These are phyloP conservation scores for Pseudonitzschia multiseries DNA, from an alignment of 108 stramenopile genomes.

Conservation along the genomic window DNA sequence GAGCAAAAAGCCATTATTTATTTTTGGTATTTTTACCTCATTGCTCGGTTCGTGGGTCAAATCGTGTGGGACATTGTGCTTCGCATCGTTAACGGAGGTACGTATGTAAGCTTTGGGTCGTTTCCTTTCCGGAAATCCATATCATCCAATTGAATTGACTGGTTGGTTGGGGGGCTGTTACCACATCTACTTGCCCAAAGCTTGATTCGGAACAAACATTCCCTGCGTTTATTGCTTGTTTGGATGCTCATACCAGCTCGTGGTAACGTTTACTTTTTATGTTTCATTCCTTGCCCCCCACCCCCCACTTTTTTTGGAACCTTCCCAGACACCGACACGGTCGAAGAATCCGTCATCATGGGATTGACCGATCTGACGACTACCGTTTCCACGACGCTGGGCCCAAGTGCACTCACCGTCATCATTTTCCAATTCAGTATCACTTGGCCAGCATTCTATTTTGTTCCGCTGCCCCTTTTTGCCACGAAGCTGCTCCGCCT, in stretches of 20 bases:
- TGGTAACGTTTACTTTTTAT: too few species aligned
- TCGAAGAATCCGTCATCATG: neutral
- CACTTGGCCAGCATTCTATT: constrained; percentile 62
- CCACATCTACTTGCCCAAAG: too few species aligned
- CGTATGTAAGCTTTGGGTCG: too few species aligned
- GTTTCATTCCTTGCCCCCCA: too few species aligned
- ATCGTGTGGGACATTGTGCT: constrained; percentile 27
- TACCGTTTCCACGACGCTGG: constrained; percentile 13
- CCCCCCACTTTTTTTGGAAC: neutral
- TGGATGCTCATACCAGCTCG: too few species aligned
- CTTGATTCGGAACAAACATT: too few species aligned
- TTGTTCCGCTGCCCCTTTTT: constrained; percentile 74
- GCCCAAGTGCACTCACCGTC: constrained; percentile 46
- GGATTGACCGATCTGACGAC: neutral
- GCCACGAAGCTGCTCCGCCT: constrained; percentile 36
- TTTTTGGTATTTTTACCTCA: constrained; percentile 82
- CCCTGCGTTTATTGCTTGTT: too few species aligned
- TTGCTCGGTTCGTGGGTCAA: constrained; percentile 72
- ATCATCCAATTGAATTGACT: neutral
- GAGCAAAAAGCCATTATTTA: constrained; percentile 69
- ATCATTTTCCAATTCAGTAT: constrained; percentile 62
- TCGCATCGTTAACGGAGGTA: constrained; percentile 14
- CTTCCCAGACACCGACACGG: neutral
- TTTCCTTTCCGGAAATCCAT: neutral
- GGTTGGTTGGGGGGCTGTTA: too few species aligned